Evolutionary conservation across 2,329 filamentous ascomycete species (phyloP).

Genomic region (Alternaria atra): DNA sequence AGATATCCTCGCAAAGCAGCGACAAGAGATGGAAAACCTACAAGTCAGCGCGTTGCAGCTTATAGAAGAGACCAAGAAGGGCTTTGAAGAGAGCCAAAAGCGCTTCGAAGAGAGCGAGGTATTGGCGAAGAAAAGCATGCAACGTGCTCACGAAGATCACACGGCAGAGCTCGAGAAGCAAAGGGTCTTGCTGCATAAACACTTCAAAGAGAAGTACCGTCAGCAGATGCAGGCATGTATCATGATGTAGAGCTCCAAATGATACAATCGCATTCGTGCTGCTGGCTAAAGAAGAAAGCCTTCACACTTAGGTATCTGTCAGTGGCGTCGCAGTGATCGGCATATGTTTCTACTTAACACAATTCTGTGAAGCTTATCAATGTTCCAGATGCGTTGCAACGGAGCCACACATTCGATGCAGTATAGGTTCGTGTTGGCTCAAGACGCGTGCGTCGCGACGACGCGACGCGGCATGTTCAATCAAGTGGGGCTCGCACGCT

Average conservation of each 20-base stretch:
- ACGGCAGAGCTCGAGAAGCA: not conserved
- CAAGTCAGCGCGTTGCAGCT: slow-evolving; percentile 8
- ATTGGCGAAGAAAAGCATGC: not conserved
- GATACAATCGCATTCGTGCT: no score
- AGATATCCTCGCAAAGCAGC: slow-evolving; percentile 4
- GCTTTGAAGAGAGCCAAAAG: slow-evolving; percentile 2
- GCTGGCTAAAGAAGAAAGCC: no score
- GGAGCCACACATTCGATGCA: no score
- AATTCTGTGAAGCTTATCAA: no score
- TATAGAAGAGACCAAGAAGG: slow-evolving; percentile 9
- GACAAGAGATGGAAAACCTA: slow-evolving; percentile 2
- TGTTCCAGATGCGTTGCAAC: no score
- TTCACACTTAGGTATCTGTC: no score
- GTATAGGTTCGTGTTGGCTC: no score
- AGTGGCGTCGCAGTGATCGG: no score
- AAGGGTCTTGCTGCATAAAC: not conserved
- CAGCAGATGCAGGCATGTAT: not conserved
- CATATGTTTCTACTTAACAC: no score
- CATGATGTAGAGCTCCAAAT: not conserved
- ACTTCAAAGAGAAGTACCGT: not conserved
- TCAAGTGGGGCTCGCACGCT: no score
- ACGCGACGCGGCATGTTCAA: no score
- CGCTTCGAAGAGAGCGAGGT: not conserved
- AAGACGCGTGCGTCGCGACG: no score
- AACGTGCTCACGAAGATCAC: not conserved